A percentile compares a stretch with the other conserved stretches of the same genome.
These are phyloP conservation scores for Picochlorum sp. DNA, from an alignment of 139 green algal genomes.

Conservation along the genomic window DNA sequence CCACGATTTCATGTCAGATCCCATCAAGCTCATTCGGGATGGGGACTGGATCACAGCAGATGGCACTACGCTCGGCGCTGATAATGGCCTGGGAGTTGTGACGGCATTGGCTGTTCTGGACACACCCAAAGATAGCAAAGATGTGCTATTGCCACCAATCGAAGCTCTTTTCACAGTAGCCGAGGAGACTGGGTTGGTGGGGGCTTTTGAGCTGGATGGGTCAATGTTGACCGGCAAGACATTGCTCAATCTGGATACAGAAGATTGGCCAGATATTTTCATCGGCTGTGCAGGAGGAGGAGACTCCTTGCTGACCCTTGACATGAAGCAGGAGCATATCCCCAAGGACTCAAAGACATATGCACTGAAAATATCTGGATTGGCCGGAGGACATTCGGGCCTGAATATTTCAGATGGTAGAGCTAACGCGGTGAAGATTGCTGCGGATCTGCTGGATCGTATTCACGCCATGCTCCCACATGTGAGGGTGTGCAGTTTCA, in stretches of 20 bases:
- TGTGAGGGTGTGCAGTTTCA: slow-evolving; percentile 25
- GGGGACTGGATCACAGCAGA: slow-evolving; percentile 58
- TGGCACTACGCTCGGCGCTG: slow-evolving; percentile 63
- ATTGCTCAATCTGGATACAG: slow-evolving; percentile 73
- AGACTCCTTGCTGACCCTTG: slow-evolving; percentile 41
- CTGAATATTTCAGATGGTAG: slow-evolving; percentile 48
- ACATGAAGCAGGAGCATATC: slow-evolving; percentile 5
- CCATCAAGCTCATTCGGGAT: slow-evolving; percentile 36
- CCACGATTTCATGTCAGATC: slow-evolving; percentile 56
- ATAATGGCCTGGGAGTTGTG: slow-evolving; percentile 65
- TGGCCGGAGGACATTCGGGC: slow-evolving; percentile 52
- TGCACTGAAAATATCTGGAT: slow-evolving; percentile 27
- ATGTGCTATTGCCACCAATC: slow-evolving; percentile 45
- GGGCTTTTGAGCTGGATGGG: slow-evolving; percentile 46
- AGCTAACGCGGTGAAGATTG: slow-evolving; percentile 41
- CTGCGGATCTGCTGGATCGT: slow-evolving; percentile 12
- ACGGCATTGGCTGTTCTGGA: slow-evolving; percentile 59
- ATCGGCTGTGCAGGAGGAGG: slow-evolving; percentile 63
- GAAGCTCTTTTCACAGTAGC: slow-evolving; percentile 74
- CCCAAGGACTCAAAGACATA: not conserved
- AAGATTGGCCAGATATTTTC: slow-evolving; percentile 70
- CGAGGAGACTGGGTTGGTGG: slow-evolving; percentile 56
- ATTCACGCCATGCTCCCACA: slow-evolving; percentile 1
- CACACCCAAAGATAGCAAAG: slow-evolving; percentile 19
- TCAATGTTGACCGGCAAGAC: slow-evolving; percentile 45